Percentiles rank a stretch among this genome's conserved stretches.
Conservation (phyloP, 306 rosid genomes). For the Trifolium dubium region DNA sequence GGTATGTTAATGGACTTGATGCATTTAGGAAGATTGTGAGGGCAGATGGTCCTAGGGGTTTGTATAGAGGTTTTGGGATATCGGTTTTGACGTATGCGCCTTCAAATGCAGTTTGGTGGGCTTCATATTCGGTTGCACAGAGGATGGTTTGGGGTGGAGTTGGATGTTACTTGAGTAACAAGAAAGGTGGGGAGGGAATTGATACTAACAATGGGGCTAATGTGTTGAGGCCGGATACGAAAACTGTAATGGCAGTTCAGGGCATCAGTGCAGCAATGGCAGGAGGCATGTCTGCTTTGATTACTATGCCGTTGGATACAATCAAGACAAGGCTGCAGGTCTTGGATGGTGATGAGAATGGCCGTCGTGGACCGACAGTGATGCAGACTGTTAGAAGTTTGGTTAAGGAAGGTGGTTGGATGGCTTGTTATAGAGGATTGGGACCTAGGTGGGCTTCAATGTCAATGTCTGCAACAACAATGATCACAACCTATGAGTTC, state of each 20-base stretch:
- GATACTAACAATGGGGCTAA: conserved; percentile 39
- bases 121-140: conserved; percentile 78
- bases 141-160: conserved; percentile 81
- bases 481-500: conserved; percentile 94
- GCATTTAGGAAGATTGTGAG: conserved; percentile 75
- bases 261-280: conserved; percentile 96
- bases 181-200: conserved; percentile 50
- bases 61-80: conserved; percentile 56
- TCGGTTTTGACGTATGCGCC: conserved; percentile 89
- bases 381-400: conserved; percentile 76
- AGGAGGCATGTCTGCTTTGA: conserved; percentile 80
- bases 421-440: conserved; percentile 86
- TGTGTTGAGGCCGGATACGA: conserved; percentile 61
- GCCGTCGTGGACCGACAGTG: conserved; percentile 71
- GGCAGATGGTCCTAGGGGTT: conserved; percentile 73
- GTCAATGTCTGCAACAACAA: conserved; percentile 92
- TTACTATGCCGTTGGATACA: conserved; percentile 89
- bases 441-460: conserved; percentile 91
- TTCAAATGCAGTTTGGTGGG: conserved; percentile 95
- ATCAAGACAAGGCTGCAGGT: conserved; percentile 89
- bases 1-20: conserved; percentile 71
- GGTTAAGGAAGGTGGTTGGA: conserved; percentile 89
- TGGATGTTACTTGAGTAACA: conserved; percentile 58
- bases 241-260: conserved; percentile 80
- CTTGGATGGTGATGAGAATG: conserved; percentile 81